Evolutionary conservation across 2,329 filamentous ascomycete species (phyloP).

Genomic region (Phyllosticta citriasiana): DNA sequence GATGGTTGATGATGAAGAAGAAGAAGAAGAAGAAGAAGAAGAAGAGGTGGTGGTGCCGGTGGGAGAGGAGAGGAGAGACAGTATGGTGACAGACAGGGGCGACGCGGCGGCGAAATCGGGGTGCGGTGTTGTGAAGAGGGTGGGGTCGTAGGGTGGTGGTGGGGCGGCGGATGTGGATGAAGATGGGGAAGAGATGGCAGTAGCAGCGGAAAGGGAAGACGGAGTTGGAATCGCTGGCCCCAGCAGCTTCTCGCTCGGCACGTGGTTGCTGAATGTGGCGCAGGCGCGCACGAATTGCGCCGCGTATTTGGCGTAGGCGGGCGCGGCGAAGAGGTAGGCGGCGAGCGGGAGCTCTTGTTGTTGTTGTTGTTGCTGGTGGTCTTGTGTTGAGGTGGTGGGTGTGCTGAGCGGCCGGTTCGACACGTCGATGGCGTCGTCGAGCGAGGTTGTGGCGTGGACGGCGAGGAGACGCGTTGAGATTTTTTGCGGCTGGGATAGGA

Average conservation of each 20-base stretch:
- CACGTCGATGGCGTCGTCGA: slow-evolving; percentile 47
- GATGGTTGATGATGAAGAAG: neutral
- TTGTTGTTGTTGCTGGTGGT: neutral
- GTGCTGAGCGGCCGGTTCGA: slow-evolving; percentile 18
- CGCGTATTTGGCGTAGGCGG: slow-evolving; percentile 47
- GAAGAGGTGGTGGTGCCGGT: neutral
- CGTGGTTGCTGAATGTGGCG: slow-evolving; percentile 46
- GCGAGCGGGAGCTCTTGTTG: slow-evolving; percentile 26
- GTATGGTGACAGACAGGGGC: slow-evolving; percentile 1
- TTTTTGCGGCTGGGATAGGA: slow-evolving; percentile 20
- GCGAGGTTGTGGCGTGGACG: slow-evolving; percentile 38
- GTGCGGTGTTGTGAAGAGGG: slow-evolving; percentile 36
- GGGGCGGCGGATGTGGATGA: slow-evolving; percentile 16
- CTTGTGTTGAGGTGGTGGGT: neutral
- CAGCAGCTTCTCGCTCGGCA: slow-evolving; percentile 43
- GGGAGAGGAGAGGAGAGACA: slow-evolving; percentile 5
- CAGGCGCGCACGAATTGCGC: slow-evolving; percentile 45
- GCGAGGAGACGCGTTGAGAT: slow-evolving; percentile 33
- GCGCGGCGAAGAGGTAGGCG: slow-evolving; percentile 44
- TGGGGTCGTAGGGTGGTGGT: slow-evolving; percentile 20
- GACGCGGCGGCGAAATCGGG: slow-evolving; percentile 29
- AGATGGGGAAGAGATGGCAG: neutral
- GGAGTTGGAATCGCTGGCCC: slow-evolving; percentile 17
- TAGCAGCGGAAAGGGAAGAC: slow-evolving; percentile 13
- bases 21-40: neutral